phyloP scores from a whole-genome alignment of 2,329 filamentous ascomycete genomes.

The Akanthomyces lecanii region DNA sequence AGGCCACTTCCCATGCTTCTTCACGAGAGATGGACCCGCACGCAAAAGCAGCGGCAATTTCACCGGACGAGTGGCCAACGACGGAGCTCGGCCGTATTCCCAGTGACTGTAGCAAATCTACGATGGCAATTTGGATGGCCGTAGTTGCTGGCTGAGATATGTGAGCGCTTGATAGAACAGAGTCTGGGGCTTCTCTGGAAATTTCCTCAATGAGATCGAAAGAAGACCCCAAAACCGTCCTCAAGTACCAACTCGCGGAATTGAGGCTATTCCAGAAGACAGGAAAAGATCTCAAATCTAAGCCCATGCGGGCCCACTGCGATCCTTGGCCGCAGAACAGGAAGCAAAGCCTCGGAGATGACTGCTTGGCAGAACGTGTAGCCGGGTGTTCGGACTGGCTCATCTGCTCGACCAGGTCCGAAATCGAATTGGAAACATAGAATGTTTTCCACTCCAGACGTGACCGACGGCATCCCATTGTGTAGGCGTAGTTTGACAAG shows the following conservation, averaged over 20 bases:
- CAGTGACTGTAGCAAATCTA: slow-evolving; percentile 36
- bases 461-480: slow-evolving; percentile 42
- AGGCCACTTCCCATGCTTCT: slow-evolving; percentile 39
- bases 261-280: slow-evolving; percentile 39
- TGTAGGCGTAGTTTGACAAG: slow-evolving; percentile 43
- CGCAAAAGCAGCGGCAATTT: slow-evolving; percentile 44
- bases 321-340: slow-evolving; percentile 42
- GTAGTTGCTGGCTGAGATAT: slow-evolving; percentile 41
- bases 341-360: slow-evolving; percentile 34
- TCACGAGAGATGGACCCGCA: slow-evolving; percentile 32
- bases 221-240: slow-evolving; percentile 25
- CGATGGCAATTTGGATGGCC: slow-evolving; percentile 38
- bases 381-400: slow-evolving; percentile 19
- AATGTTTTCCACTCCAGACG: slow-evolving; percentile 40
- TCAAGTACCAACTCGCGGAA: slow-evolving; percentile 30
- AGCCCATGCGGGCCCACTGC: slow-evolving; percentile 41
- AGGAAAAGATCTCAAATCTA: slow-evolving; percentile 37
- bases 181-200: slow-evolving; percentile 23
- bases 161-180: slow-evolving; percentile 31
- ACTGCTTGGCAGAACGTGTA: slow-evolving; percentile 25
- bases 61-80: slow-evolving; percentile 44
- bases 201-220: slow-evolving; percentile 37
- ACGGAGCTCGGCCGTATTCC: slow-evolving; percentile 31
- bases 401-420: slow-evolving; percentile 32
- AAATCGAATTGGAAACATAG: slow-evolving; percentile 32